Percentiles rank a stretch among this genome's conserved stretches.
Conservation (phyloP, 2,329 filamentous ascomycete genomes). For the Xylariaceae sp. region DNA sequence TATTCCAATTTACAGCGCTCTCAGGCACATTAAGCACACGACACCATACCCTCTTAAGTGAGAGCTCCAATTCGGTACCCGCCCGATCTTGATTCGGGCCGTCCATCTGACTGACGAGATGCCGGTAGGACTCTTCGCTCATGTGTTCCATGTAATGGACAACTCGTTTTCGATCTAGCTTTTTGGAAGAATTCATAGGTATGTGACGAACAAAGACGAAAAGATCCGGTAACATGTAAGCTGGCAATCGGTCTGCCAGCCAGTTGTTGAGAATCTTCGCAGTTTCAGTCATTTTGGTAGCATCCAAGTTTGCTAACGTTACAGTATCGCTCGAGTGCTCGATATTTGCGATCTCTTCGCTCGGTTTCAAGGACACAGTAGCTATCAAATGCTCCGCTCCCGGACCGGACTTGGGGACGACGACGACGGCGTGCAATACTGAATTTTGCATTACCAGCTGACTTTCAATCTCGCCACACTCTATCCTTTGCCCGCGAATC, state of each 20-base stretch:
- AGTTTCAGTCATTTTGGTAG: not conserved
- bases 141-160: not conserved
- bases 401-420: conserved; percentile 9
- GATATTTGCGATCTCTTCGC: not conserved
- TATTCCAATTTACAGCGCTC: conserved; percentile 5
- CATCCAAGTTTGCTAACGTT: not conserved
- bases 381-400: conserved; percentile 12
- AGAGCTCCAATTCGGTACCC: conserved; percentile 4
- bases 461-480: conserved; percentile 16
- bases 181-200: conserved; percentile 11
- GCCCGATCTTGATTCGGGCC: not conserved
- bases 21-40: conserved; percentile 12
- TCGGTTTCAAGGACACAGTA: conserved; percentile 4
- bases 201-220: conserved; percentile 1
- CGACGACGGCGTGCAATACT: conserved; percentile 4
- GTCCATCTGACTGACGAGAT: not conserved
- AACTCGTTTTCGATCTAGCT: conserved; percentile 1
- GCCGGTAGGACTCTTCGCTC: not conserved
- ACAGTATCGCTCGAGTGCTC: not conserved
- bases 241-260: conserved; percentile 4
- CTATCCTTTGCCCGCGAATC: conserved; percentile 12
- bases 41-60: conserved; percentile 7
- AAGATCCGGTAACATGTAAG: conserved; percentile 10
- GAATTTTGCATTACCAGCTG: conserved; percentile 5
- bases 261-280: not conserved